Conservation (phyloP, 345 rosid genomes). For the Alliaria petiolata region DNA sequence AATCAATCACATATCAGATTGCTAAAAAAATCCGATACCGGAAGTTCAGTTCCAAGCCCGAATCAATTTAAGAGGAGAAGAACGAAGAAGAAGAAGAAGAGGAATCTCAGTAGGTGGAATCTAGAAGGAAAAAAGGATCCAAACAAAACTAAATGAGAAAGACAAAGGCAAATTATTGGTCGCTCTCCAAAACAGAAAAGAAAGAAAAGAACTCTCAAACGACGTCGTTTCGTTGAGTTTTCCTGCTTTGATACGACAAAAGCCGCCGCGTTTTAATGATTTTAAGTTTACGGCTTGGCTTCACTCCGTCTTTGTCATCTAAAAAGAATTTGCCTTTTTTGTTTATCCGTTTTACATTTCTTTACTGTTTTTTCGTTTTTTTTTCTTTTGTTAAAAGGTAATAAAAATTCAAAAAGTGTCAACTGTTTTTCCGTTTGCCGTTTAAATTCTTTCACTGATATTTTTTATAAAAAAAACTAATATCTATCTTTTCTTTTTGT, state of each 20-base stretch:
- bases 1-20: conserved; percentile 21
- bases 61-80: background rate
- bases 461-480: too few species aligned
- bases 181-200: conserved; percentile 16
- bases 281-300: too few species aligned
- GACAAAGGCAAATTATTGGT: conserved; percentile 21
- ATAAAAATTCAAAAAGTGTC: too few species aligned
- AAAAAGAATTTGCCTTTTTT: too few species aligned
- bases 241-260: conserved; percentile 7
- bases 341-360: too few species aligned
- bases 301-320: too few species aligned
- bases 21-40: background rate
- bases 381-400: too few species aligned
- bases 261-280: background rate
- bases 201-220: background rate
- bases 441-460: too few species aligned
- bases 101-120: background rate
- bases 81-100: background rate
- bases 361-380: too few species aligned
- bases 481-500: too few species aligned
- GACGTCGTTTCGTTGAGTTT: background rate
- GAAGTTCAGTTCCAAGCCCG: background rate
- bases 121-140: background rate
- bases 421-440: too few species aligned
- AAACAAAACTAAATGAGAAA: too few species aligned